A percentile compares a stretch with the other conserved stretches of the same genome.
Evolutionary conservation across 129 eudicot species (phyloP).

Genomic region (Ambrosia artemisiifolia): DNA sequence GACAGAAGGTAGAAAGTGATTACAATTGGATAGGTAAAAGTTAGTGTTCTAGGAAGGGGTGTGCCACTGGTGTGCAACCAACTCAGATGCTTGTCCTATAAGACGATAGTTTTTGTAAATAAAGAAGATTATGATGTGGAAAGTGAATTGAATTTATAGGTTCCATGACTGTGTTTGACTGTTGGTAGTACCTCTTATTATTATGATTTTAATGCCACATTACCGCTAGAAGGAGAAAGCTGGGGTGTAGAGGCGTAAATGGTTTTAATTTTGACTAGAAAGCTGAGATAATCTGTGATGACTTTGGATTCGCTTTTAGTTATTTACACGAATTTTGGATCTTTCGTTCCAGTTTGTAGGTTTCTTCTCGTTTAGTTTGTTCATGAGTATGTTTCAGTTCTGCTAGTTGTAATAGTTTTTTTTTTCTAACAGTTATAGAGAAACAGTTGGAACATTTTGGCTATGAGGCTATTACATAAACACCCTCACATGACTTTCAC

Average conservation of each 20-base stretch:
- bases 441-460: neutral
- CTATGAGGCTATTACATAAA: neutral
- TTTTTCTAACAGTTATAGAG: neutral
- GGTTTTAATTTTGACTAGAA: neutral
- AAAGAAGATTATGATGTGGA: conserved; percentile 3
- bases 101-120: neutral
- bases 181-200: neutral
- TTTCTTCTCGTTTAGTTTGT: neutral
- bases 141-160: neutral
- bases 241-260: neutral
- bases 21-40: neutral
- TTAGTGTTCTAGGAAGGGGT: neutral
- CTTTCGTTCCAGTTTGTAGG: neutral
- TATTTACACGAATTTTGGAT: neutral
- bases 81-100: neutral
- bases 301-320: neutral
- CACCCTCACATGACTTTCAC: too few species aligned
- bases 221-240: neutral
- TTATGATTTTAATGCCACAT: conserved; percentile 10
- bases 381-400: neutral
- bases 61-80: neutral
- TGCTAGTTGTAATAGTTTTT: neutral
- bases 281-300: neutral
- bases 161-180: neutral
- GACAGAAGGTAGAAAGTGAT: neutral